Percentiles rank a stretch among this genome's conserved stretches.
Conservation (phyloP, 108 stramenopile species). For the Nitzschia inconspicua region DNA sequence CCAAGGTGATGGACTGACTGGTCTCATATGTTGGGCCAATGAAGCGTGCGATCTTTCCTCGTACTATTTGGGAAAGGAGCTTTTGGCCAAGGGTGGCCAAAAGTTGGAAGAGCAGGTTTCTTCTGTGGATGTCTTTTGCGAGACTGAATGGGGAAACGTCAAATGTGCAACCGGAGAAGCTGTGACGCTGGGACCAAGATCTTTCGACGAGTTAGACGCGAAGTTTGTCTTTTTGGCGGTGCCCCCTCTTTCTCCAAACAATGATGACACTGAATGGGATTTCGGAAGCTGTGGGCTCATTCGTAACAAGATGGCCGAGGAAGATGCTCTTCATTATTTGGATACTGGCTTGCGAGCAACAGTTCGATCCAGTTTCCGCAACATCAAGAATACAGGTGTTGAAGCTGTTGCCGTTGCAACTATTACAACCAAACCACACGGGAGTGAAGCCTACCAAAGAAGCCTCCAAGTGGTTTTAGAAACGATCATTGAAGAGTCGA, state of each 20-base stretch:
- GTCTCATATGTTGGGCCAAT: constrained; percentile 24
- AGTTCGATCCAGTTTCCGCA: constrained; percentile 4
- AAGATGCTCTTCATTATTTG: constrained; percentile 13
- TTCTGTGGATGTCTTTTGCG: background rate
- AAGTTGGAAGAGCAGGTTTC: background rate
- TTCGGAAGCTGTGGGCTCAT: no score
- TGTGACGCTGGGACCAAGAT: constrained; percentile 4
- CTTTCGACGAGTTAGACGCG: background rate
- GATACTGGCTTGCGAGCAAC: constrained; percentile 9
- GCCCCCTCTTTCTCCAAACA: no score
- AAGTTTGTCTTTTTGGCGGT: constrained; percentile 25
- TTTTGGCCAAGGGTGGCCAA: background rate
- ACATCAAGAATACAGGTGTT: constrained; percentile 10
- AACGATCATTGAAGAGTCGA: constrained; percentile 20
- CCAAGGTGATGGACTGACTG: constrained; percentile 1
- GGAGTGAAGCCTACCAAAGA: constrained; percentile 19
- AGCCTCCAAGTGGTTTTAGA: constrained; percentile 8
- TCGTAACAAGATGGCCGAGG: constrained; percentile 6
- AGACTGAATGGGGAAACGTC: constrained; percentile 25
- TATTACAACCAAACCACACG: constrained; percentile 6
- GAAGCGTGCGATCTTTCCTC: constrained; percentile 22
- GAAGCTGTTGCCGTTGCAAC: constrained; percentile 12
- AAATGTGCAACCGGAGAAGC: constrained; percentile 27
- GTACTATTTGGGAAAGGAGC: background rate
- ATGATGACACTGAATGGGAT: no score